Conservation (phyloP, 768 basidiomycete species). For the Gymnopilus dilepis region DNA sequence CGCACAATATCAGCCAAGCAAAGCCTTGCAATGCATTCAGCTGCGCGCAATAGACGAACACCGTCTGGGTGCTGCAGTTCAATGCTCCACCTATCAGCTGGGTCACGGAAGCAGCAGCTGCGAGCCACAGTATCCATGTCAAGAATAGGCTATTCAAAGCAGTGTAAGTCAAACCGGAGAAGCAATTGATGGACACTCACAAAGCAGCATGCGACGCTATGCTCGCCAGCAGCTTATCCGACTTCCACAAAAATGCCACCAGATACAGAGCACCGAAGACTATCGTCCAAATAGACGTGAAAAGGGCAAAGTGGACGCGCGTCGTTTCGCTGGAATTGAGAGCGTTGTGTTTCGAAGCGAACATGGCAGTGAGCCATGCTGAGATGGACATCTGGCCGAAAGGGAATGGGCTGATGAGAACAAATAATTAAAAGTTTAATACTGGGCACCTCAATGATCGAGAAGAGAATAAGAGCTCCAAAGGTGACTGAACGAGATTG, state of each 20-base stretch:
- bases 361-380: conserved; percentile 65
- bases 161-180: background rate
- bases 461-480: conserved; percentile 60
- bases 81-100: conserved; percentile 68
- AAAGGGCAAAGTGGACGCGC: conserved; percentile 70
- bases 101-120: conserved; percentile 75
- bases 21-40: conserved; percentile 78
- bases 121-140: conserved; percentile 82
- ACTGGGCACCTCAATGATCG: conserved; percentile 62
- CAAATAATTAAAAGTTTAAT: background rate
- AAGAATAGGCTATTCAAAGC: conserved; percentile 54
- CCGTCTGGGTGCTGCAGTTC: conserved; percentile 60
- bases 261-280: conserved; percentile 57
- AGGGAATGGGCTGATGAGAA: background rate
- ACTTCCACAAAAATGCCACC: conserved; percentile 56
- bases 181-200: conserved; percentile 46
- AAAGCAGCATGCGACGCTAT: conserved; percentile 67
- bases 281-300: conserved; percentile 76
- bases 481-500: conserved; percentile 48
- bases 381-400: conserved; percentile 63
- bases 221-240: conserved; percentile 58
- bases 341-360: conserved; percentile 50
- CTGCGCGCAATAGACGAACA: conserved; percentile 72
- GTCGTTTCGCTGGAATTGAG: conserved; percentile 54
- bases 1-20: conserved; percentile 77